Conservation (phyloP, 164 flowering plant genomes). For the Tetrastigma voinierianum region DNA sequence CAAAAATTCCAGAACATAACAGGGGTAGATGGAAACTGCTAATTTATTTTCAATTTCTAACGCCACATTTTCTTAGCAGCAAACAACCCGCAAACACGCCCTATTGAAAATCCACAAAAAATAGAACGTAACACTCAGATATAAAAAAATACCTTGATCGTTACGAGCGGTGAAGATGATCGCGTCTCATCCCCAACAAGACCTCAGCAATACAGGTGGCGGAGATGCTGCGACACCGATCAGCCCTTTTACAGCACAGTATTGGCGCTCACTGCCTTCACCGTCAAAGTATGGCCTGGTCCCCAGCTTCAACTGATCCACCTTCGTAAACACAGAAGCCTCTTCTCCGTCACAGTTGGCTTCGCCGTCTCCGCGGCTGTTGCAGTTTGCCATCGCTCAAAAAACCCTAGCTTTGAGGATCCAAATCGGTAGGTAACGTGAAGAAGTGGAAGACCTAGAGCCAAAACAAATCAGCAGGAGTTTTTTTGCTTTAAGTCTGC, state of each 20-base stretch:
- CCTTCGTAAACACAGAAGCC: constrained; percentile 55
- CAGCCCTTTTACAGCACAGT: constrained; percentile 37
- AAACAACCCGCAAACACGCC: background rate
- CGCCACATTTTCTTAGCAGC: background rate
- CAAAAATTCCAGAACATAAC: too few relatives aligned
- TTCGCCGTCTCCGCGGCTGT: constrained; percentile 4
- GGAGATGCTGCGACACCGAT: constrained; percentile 30
- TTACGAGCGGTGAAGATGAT: constrained; percentile 62
- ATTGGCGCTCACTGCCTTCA: constrained; percentile 44
- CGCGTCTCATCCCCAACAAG: constrained; percentile 59
- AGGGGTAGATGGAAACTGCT: too few relatives aligned
- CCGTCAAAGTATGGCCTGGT: constrained; percentile 53
- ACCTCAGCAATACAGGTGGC: constrained; percentile 57
- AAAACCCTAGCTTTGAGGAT: too few relatives aligned
- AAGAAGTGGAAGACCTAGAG: too few relatives aligned
- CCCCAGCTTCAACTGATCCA: constrained; percentile 50
- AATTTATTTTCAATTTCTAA: too few relatives aligned
- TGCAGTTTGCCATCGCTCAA: constrained; percentile 11
- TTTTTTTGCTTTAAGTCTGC: too few relatives aligned
- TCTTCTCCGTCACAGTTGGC: constrained; percentile 17
- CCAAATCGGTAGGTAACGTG: too few relatives aligned
- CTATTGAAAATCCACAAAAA: background rate
- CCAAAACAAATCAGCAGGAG: too few relatives aligned
- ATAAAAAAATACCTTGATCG: constrained; percentile 46
- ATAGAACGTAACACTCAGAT: background rate